These are phyloP conservation scores for Penicillium sp. DNA, from an alignment of 2,329 filamentous ascomycete genomes.

Conservation along the genomic window DNA sequence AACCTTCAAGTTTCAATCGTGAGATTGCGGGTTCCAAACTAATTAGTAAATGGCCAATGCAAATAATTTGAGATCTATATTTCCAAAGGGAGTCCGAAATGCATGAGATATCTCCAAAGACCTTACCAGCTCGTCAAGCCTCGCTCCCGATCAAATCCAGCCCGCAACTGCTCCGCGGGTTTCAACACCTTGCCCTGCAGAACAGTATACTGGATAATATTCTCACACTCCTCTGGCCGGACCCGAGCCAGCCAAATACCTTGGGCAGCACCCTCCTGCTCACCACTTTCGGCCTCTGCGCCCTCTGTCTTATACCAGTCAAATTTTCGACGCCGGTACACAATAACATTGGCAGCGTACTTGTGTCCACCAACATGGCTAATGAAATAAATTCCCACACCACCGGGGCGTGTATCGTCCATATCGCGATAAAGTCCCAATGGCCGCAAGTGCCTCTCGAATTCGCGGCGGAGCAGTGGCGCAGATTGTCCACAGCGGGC, in stretches of 20 bases:
- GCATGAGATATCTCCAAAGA: background rate
- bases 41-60: background rate
- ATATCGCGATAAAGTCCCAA: constrained; percentile 83
- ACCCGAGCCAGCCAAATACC: constrained; percentile 92
- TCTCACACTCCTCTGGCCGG: constrained; percentile 85
- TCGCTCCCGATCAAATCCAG: constrained; percentile 81
- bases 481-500: constrained; percentile 93
- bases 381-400: constrained; percentile 95
- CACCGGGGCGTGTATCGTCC: constrained; percentile 83
- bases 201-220: constrained; percentile 83
- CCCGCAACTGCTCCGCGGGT: constrained; percentile 78
- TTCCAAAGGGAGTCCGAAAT: background rate
- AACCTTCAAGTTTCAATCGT: background rate
- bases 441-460: constrained; percentile 83
- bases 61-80: background rate
- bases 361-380: constrained; percentile 96
- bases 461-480: constrained; percentile 80
- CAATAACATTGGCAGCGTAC: constrained; percentile 89
- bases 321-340: constrained; percentile 67
- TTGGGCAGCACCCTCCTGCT: constrained; percentile 67
- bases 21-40: background rate
- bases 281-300: constrained; percentile 31
- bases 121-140: constrained; percentile 81
- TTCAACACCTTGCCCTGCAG: constrained; percentile 93
- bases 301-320: constrained; percentile 35